Conservation (phyloP, 2,329 filamentous ascomycete genomes). For the Pestalotiopsis fici region DNA sequence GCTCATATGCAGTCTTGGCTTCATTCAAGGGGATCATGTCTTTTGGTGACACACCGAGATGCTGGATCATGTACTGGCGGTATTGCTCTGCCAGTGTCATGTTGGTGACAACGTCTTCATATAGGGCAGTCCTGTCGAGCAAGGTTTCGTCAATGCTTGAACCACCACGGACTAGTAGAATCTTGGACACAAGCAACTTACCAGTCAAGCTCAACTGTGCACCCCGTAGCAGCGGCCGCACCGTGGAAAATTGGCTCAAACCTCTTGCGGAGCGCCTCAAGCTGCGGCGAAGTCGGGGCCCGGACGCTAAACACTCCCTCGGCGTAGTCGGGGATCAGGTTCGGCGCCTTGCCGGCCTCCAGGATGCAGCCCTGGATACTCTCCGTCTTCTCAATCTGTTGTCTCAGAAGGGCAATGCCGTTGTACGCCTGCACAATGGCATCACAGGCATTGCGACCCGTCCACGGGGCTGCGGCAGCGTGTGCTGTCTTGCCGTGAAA, state of each 20-base stretch:
- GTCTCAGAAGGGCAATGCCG: constrained; percentile 28
- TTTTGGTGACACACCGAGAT: background rate
- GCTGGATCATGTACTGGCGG: constrained; percentile 6
- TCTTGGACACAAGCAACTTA: background rate
- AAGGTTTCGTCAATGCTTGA: background rate
- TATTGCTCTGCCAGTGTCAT: constrained; percentile 1
- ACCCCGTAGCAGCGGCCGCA: constrained; percentile 1
- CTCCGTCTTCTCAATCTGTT: constrained; percentile 21
- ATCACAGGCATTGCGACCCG: constrained; percentile 40
- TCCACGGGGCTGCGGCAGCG: constrained; percentile 37
- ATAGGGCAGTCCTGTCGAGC: background rate
- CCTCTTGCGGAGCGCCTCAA: background rate
- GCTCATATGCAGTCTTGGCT: background rate
- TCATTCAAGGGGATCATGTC: constrained; percentile 1
- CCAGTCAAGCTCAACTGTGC: constrained; percentile 4
- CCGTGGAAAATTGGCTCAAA: background rate
- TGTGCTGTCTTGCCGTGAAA: constrained; percentile 33
- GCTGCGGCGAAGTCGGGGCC: constrained; percentile 20
- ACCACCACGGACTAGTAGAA: too few relatives aligned
- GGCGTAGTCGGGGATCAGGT: constrained; percentile 28
- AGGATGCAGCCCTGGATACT: constrained; percentile 12
- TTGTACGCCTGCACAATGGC: constrained; percentile 35
- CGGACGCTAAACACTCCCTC: constrained; percentile 46
- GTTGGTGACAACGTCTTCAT: constrained; percentile 2
- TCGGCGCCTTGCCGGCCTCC: constrained; percentile 13